Base-by-base conservation (phyloP, 306 rosid genomes). In the Rosa multiflora region DNA sequence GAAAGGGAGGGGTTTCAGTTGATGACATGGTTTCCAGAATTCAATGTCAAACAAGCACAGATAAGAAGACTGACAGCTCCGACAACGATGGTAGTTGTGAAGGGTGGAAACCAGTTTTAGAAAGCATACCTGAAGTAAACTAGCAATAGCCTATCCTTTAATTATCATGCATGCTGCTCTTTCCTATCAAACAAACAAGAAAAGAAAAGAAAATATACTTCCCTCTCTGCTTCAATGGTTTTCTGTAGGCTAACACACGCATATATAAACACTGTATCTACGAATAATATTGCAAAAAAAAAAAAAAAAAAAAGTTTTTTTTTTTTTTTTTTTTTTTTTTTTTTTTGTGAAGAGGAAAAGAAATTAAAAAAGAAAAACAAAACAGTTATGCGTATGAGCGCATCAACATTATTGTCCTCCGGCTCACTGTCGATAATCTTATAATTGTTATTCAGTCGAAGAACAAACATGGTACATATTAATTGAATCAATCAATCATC, bases 101-200 rank as follows among this genome's bases (percentile, higher is more conserved):
- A 14, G 88, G 70, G 56, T 91, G 97, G 97, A 92, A 87, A 79
- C 97, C 98, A 51, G 88, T 13, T 14, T 86, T 94, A 32, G 85
- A 92, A 80, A 92, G 89, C 83, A 92, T 94, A 88, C 85, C 97
- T 10, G 98, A 94, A 94, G 72, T 85, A 67, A 85, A 85, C 84
- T 90, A 89, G 88, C 78, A 85, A 55, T 10, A 67, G 35, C 26
- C 37, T 21, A 26, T 62, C 62, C 10, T 53, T 63, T 67, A 18
- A 67, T 17, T 40, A 55, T 21, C 61, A 73, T 18, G 26, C 53
- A 32, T 52, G 40, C 52, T 48, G 21, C 10, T 76, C 37, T 64
- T 35, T 62, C 59, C 72, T 3, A 29, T 63, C 79, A 43, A 23
- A 59, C 55, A 59, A 44, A 76, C 20, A 2, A 46, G 35, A 46